Evolutionary conservation across 176 grass and related monocot genomes (phyloP), one percentile per base, ranked within the genome.

Genomic region (Oryza australiensis): DNA sequence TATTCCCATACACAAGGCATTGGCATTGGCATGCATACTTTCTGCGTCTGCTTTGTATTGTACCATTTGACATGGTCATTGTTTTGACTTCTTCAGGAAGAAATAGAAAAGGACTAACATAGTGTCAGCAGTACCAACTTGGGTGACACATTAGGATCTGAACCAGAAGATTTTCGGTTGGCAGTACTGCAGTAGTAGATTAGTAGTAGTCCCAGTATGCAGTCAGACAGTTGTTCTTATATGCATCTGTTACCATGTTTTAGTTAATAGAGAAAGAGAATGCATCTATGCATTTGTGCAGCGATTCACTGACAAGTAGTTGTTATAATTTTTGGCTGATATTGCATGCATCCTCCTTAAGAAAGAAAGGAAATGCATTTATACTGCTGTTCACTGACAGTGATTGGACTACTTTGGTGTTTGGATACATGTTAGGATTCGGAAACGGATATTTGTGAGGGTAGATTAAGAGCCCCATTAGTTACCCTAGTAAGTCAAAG

Each of bases 31-130:
- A 67, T 66, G 78, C 59, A 67, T 72, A 73, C 59, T 14, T 62
- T 10, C 51, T 30, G 57, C 24, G 55, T 73, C 67, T 77, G 73
- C n/a, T 18, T 55, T 51, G 77, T 66, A 70, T 55, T 51, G 77
- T 66, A 66, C 42, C 23, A 34, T 66, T 89, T 77, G 83, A 86
- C 75, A 68, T 26, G 83, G 84, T 77, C 83, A 27, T 0, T 37
- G 53, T 16, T 37, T 71, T 84, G 57, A 91, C 66, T 69, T 41
- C 34, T 85, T 91, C 86, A 60, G 32, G 9, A 26, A 64, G 16
- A 33, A 15, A 49, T 0, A 13, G 32, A 5, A 35, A 73, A 73
- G 28, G 63, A 22, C 16, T n/a, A 26, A 15, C 34, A 59, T 66
- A 45, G 22, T 38, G 30, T 30, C 60, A 12, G 40, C 27, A 20